phyloP scores from a whole-genome alignment of 2,329 filamentous ascomycete genomes.

The Ceratocystis destructans region DNA sequence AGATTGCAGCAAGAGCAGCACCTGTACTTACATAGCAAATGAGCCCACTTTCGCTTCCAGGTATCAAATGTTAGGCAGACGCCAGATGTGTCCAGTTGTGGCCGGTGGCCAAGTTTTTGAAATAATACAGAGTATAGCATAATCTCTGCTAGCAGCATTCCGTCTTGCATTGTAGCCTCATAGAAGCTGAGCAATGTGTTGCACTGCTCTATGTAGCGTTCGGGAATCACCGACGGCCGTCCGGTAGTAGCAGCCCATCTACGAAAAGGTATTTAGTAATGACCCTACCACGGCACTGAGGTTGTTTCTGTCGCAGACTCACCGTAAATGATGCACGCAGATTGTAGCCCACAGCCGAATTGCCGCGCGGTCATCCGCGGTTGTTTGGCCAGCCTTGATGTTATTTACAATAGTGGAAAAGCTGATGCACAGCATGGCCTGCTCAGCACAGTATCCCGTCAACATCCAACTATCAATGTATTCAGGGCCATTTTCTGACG shows the following conservation, averaged over 20 bases:
- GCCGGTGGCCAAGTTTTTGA: slow-evolving; percentile 26
- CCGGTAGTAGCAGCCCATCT: slow-evolving; percentile 32
- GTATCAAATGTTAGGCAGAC: slow-evolving; percentile 19
- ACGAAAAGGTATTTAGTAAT: not conserved
- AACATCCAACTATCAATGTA: slow-evolving; percentile 33
- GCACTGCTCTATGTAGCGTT: slow-evolving; percentile 29
- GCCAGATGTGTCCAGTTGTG: slow-evolving; percentile 24
- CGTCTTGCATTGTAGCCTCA: slow-evolving; percentile 30
- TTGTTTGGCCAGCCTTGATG: slow-evolving; percentile 26
- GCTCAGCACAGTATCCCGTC: slow-evolving; percentile 31
- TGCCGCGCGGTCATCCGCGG: slow-evolving; percentile 26
- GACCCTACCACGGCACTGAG: not conserved
- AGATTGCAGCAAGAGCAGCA: not conserved
- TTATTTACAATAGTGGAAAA: slow-evolving; percentile 30
- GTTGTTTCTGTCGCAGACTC: slow-evolving; percentile 16
- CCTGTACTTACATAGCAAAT: slow-evolving; percentile 15
- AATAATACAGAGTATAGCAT: slow-evolving; percentile 28
- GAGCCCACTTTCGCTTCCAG: slow-evolving; percentile 18
- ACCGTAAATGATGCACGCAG: slow-evolving; percentile 29
- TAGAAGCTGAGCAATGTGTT: slow-evolving; percentile 30
- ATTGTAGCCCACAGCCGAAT: slow-evolving; percentile 27
- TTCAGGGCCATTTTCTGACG: slow-evolving; percentile 24
- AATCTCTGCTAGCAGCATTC: slow-evolving; percentile 30
- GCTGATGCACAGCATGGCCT: slow-evolving; percentile 32
- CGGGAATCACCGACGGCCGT: slow-evolving; percentile 28